Conservation (phyloP, 2,329 filamentous ascomycete genomes). For the Trichoderma semiorbis region DNA sequence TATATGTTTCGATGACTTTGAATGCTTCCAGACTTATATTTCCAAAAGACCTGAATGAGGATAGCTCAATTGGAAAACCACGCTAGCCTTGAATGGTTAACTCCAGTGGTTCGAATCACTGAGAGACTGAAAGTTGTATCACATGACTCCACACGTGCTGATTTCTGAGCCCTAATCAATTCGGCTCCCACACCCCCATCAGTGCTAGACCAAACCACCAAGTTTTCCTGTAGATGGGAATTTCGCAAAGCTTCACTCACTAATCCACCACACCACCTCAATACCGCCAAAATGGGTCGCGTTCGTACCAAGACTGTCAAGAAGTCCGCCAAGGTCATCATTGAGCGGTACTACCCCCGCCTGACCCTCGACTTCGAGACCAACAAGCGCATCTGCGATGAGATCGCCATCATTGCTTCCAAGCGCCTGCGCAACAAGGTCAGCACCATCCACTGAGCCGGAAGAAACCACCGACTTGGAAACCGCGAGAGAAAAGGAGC, state of each 20-base stretch:
- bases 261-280: conserved; percentile 30
- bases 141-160: conserved; percentile 28
- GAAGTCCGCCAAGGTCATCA: conserved; percentile 97
- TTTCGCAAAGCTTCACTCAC: conserved; percentile 29
- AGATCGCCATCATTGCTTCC: conserved; percentile 98
- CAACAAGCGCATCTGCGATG: conserved; percentile 99
- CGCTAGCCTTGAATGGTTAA: background rate
- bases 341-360: conserved; percentile 97
- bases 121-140: background rate
- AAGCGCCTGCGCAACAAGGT: conserved; percentile 99
- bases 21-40: background rate
- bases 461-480: background rate
- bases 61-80: background rate
- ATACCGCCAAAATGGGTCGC: conserved; percentile 65
- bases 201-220: conserved; percentile 31
- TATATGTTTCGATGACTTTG: background rate
- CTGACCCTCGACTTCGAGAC: conserved; percentile 99
- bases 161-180: conserved; percentile 31
- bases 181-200: conserved; percentile 24
- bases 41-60: background rate
- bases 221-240: conserved; percentile 25
- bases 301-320: conserved; percentile 68
- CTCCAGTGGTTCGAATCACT: rapidly evolving
- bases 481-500: background rate
- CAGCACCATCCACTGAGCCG: conserved; percentile 24